Conservation (phyloP, 129 eudicot species). For the Centella asiatica region DNA sequence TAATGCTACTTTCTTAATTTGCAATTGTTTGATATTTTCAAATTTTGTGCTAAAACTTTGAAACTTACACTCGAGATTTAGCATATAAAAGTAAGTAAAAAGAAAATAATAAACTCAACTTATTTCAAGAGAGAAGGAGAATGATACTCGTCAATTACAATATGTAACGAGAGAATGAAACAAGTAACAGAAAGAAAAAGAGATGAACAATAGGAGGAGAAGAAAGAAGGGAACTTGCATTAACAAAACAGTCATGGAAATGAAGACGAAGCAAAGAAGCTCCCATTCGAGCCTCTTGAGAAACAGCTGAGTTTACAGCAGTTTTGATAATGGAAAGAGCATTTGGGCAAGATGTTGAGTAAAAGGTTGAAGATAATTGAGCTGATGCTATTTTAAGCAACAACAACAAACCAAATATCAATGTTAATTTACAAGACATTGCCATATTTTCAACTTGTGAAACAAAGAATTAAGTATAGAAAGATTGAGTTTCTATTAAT, state of each 20-base stretch:
- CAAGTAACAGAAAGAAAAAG: no score
- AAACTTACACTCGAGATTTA: no score
- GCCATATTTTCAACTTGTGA: background rate
- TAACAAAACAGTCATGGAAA: constrained; percentile 11
- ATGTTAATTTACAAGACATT: background rate
- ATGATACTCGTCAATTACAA: no score
- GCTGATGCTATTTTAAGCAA: background rate
- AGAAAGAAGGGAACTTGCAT: background rate
- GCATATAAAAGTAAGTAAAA: no score
- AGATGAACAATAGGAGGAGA: no score
- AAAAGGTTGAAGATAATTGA: constrained; percentile 5
- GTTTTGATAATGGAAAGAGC: constrained; percentile 1
- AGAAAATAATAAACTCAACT: no score
- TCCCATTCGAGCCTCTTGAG: constrained; percentile 7
- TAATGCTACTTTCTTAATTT: no score
- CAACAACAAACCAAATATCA: background rate
- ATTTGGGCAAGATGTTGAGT: constrained; percentile 5
- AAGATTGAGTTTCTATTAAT: no score
- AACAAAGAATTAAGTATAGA: background rate
- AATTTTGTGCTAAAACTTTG: no score
- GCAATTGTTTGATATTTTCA: no score
- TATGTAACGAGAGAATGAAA: no score
- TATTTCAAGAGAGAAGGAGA: no score
- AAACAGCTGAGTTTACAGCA: background rate
- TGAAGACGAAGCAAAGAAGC: constrained; percentile 15